Percentiles rank a stretch among this genome's conserved stretches.
Evolutionary conservation across 169 alveolate species (phyloP).

Genomic region (Besnoitia besnoiti): DNA sequence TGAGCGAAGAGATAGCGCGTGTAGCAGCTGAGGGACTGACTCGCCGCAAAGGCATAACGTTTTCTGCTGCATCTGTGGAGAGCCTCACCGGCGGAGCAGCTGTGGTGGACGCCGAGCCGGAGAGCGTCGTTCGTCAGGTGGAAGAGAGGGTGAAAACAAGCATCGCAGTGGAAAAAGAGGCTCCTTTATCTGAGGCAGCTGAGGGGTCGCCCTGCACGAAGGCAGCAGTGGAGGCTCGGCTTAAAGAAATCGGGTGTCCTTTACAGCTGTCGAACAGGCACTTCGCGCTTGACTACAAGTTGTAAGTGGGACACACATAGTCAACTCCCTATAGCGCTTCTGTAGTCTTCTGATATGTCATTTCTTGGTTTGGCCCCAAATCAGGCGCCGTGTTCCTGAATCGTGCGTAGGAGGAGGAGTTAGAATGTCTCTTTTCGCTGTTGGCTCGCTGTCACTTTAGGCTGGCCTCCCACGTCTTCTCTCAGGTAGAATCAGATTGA

Average conservation of each 20-base stretch:
- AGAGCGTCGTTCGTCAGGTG: not conserved
- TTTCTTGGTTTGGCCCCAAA: not conserved
- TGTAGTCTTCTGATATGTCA: too few relatives aligned
- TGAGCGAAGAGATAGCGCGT: not conserved
- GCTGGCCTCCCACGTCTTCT: too few relatives aligned
- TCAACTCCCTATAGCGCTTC: not conserved
- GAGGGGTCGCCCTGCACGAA: not conserved
- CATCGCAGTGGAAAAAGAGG: not conserved
- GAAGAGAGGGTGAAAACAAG: not conserved
- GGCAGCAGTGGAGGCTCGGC: not conserved
- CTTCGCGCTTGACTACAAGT: not conserved
- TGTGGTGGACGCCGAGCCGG: too few relatives aligned
- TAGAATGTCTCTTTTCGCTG: too few relatives aligned
- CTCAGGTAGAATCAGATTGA: too few relatives aligned
- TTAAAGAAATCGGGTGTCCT: conserved; percentile 12
- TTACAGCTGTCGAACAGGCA: not conserved
- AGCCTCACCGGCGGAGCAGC: too few relatives aligned
- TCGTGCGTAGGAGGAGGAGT: too few relatives aligned
- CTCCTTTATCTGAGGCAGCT: not conserved
- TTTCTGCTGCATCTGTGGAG: not conserved
- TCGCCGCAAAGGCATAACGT: not conserved
- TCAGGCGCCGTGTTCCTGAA: too few relatives aligned
- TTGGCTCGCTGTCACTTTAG: too few relatives aligned
- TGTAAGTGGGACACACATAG: not conserved
- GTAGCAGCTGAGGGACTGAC: not conserved